These are phyloP conservation scores for Taphrina betulina DNA, from an alignment of 1,139 yeast species.

Conservation along the genomic window DNA sequence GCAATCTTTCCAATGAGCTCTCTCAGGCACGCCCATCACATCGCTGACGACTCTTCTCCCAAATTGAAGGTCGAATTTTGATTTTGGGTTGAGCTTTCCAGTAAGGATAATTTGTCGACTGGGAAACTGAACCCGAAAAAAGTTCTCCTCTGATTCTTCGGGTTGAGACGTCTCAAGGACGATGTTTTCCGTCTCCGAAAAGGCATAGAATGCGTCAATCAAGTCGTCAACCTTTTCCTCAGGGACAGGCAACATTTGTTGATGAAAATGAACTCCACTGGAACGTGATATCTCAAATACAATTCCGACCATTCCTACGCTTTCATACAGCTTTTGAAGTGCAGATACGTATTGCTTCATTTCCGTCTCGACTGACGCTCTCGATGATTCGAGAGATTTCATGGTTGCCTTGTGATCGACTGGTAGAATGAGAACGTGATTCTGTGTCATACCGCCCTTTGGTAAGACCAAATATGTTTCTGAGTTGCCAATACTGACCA, in stretches of 20 bases:
- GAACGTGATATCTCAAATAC: conserved; percentile 43
- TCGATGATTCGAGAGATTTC: conserved; percentile 40
- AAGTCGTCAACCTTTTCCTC: conserved; percentile 36
- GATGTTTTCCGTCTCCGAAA: conserved; percentile 37
- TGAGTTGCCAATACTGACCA: conserved; percentile 65
- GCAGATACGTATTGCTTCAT: conserved; percentile 40
- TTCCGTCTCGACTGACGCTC: conserved; percentile 45
- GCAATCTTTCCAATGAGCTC: conserved; percentile 74
- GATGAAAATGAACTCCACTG: conserved; percentile 45
- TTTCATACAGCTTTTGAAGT: conserved; percentile 39
- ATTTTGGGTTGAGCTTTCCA: conserved; percentile 40
- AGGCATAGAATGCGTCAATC: conserved; percentile 38
- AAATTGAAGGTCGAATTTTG: conserved; percentile 63
- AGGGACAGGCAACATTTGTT: conserved; percentile 45
- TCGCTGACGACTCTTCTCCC: conserved; percentile 73
- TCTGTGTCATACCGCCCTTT: conserved; percentile 75
- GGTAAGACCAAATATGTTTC: conserved; percentile 72
- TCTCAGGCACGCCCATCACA: conserved; percentile 57
- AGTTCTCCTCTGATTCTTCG: conserved; percentile 32
- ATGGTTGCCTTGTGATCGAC: conserved; percentile 66
- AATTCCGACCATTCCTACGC: conserved; percentile 39
- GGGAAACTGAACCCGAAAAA: conserved; percentile 37
- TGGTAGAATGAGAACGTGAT: conserved; percentile 79
- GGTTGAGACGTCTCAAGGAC: conserved; percentile 9
- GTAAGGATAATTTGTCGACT: conserved; percentile 30